Evolutionary conservation across 768 basidiomycete species (phyloP).

Genomic region (Inosperma sp.): DNA sequence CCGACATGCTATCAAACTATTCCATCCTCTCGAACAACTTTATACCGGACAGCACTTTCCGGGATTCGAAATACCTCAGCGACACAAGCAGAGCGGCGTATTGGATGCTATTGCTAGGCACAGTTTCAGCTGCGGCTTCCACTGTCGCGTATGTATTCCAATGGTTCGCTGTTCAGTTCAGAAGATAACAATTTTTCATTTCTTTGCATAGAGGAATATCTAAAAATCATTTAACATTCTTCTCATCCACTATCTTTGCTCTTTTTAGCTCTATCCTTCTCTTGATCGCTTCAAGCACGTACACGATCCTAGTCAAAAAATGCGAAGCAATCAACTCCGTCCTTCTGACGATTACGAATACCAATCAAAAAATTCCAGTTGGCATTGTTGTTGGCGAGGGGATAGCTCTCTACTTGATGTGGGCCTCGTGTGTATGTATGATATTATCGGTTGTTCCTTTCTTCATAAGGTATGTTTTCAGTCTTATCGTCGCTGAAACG

Average conservation of each 20-base stretch:
- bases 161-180: not conserved
- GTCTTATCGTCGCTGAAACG: not conserved
- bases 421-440: constrained; percentile 71
- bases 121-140: constrained; percentile 6
- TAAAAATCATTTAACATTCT: constrained; percentile 61
- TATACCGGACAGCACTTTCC: constrained; percentile 3
- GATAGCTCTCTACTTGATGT: constrained; percentile 58
- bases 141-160: constrained; percentile 3
- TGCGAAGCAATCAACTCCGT: constrained; percentile 53
- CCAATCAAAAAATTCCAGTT: constrained; percentile 25
- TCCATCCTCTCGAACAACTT: constrained; percentile 10
- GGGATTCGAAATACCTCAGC: constrained; percentile 9
- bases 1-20: constrained; percentile 16
- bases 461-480: constrained; percentile 58
- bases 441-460: constrained; percentile 67
- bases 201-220: constrained; percentile 51
- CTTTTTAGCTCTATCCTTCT: constrained; percentile 56
- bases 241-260: constrained; percentile 61
- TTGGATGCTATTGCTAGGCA: constrained; percentile 14
- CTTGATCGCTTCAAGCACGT: constrained; percentile 66
- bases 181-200: not conserved
- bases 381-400: constrained; percentile 65
- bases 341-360: constrained; percentile 31
- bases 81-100: constrained; percentile 8
- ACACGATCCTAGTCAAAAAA: constrained; percentile 72